These are phyloP conservation scores for Russula ochroleuca DNA, from an alignment of 768 basidiomycete genomes.

Conservation along the genomic window DNA sequence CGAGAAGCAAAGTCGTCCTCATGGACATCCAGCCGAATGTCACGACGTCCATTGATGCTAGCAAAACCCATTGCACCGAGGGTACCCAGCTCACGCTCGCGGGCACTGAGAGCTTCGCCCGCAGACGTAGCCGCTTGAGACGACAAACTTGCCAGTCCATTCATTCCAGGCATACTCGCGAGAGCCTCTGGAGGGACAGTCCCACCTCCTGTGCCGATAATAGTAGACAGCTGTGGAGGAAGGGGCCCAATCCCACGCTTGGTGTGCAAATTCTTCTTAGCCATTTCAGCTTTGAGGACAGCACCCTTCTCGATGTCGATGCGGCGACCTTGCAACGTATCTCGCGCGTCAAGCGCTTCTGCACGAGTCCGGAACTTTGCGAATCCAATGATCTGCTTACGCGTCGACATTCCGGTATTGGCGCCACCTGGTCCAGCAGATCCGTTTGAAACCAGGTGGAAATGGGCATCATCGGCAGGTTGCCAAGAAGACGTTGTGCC, in stretches of 20 bases:
- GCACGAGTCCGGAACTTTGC: conserved; percentile 88
- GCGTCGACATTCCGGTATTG: conserved; percentile 45
- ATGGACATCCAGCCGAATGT: conserved; percentile 33
- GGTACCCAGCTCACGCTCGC: conserved; percentile 47
- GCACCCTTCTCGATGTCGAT: conserved; percentile 93
- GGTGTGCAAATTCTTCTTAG: conserved; percentile 98
- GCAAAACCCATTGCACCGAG: conserved; percentile 47
- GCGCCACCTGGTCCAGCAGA: conserved; percentile 19
- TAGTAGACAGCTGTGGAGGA: conserved; percentile 25
- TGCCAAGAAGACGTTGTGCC: conserved; percentile 67
- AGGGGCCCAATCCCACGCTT: conserved; percentile 75
- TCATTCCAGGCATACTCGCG: conserved; percentile 32
- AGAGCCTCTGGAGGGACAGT: conserved; percentile 25
- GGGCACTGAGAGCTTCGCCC: conserved; percentile 36
- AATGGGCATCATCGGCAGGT: conserved; percentile 37
- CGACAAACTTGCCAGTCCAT: conserved; percentile 22
- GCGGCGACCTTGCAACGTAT: conserved; percentile 80
- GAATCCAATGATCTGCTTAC: conserved; percentile 98
- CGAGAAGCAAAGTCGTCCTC: conserved; percentile 49
- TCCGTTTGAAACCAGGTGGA: conserved; percentile 29
- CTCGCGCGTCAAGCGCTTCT: conserved; percentile 84
- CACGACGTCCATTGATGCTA: conserved; percentile 29
- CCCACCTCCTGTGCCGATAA: conserved; percentile 27
- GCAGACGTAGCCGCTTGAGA: conserved; percentile 13
- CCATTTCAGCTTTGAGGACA: conserved; percentile 97